Percentiles rank a stretch among this genome's conserved stretches.
Conservation (phyloP, 305 asterid genomes). For the Nicotiana rustica region DNA sequence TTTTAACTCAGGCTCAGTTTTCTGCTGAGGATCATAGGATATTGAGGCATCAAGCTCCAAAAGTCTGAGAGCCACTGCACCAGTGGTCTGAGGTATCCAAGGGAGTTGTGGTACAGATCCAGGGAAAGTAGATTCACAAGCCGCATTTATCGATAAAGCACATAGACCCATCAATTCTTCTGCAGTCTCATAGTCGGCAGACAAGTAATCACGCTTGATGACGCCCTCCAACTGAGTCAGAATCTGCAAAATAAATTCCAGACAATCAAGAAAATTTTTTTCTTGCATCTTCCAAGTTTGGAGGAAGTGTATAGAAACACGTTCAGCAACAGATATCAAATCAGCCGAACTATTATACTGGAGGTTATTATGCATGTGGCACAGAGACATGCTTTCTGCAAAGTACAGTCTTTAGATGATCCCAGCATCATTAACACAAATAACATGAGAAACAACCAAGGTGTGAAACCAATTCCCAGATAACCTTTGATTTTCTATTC, state of each 20-base stretch:
- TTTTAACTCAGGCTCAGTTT: slow-evolving; percentile 57
- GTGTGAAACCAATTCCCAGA: not conserved
- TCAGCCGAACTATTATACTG: not conserved
- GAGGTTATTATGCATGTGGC: too few relatives aligned
- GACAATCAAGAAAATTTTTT: slow-evolving; percentile 23
- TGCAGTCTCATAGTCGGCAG: slow-evolving; percentile 83
- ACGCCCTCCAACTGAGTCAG: slow-evolving; percentile 79
- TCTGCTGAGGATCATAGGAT: slow-evolving; percentile 61
- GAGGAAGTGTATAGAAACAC: slow-evolving; percentile 4
- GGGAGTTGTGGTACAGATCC: slow-evolving; percentile 71
- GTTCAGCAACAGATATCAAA: slow-evolving; percentile 17
- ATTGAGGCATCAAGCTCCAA: slow-evolving; percentile 87
- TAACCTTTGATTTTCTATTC: not conserved
- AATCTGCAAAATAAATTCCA: slow-evolving; percentile 51
- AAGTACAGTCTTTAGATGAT: slow-evolving; percentile 6
- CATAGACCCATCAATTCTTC: slow-evolving; percentile 70
- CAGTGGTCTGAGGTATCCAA: slow-evolving; percentile 89
- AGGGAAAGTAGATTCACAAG: slow-evolving; percentile 46
- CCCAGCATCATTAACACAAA: slow-evolving; percentile 14
- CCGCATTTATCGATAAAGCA: slow-evolving; percentile 53
- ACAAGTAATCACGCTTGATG: slow-evolving; percentile 72
- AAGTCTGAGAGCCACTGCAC: slow-evolving; percentile 90
- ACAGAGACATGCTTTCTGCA: not conserved
- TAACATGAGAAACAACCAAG: not conserved
- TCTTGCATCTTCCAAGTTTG: slow-evolving; percentile 22